Conservation (phyloP, 1,284 basidiomycete genomes). For the Quambalaria eucalypti region DNA sequence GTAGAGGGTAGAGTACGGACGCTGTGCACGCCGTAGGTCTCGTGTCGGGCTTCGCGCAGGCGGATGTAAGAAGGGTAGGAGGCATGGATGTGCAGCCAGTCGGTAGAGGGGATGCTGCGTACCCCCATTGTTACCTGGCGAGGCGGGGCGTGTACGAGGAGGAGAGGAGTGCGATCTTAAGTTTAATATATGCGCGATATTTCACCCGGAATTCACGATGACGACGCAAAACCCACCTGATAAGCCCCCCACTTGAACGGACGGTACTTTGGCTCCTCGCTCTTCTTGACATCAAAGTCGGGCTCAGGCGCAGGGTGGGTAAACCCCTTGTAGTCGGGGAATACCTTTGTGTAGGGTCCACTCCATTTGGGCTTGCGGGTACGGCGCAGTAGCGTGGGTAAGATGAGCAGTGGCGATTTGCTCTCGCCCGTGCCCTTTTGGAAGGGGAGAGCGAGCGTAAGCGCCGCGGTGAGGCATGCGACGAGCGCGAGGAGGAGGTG, state of each 20-base stretch:
- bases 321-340: background rate
- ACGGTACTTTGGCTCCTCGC: background rate
- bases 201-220: too few species aligned
- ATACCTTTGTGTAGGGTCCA: background rate
- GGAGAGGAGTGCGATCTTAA: too few species aligned
- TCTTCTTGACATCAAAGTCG: background rate
- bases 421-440: too few species aligned
- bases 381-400: too few species aligned
- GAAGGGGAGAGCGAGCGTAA: too few species aligned
- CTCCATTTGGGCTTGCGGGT: too few species aligned
- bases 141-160: background rate
- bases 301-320: background rate
- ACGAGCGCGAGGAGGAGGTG: too few species aligned
- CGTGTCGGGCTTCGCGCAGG: constrained; percentile 8
- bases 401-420: too few species aligned
- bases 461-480: too few species aligned
- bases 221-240: background rate
- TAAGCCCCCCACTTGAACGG: background rate
- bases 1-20: constrained; percentile 4
- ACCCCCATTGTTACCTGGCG: constrained; percentile 11
- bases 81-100: constrained; percentile 11
- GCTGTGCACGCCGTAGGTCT: background rate
- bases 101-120: background rate
- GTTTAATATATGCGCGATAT: too few species aligned
- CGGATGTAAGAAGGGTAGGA: constrained; percentile 15